These are phyloP conservation scores for Prunus mira DNA, from an alignment of 306 rosid species.

Conservation along the genomic window DNA sequence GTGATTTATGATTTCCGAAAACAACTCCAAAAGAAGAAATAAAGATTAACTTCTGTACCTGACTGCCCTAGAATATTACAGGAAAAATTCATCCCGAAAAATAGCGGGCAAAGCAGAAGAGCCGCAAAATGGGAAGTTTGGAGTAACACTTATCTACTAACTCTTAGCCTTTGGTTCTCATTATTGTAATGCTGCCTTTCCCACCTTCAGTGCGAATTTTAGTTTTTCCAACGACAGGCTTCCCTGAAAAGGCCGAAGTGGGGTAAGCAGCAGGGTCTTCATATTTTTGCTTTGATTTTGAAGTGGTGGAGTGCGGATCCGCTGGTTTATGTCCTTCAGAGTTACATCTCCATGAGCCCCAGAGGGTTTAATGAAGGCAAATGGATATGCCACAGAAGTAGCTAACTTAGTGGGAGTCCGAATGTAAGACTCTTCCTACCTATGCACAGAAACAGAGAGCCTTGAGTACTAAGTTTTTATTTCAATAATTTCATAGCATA, in stretches of 20 bases:
- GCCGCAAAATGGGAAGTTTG: slow-evolving; percentile 16
- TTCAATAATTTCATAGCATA: slow-evolving; percentile 5
- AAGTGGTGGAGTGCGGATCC: slow-evolving; percentile 69
- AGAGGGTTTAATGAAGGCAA: slow-evolving; percentile 80
- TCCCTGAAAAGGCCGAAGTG: slow-evolving; percentile 91
- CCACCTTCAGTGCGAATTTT: slow-evolving; percentile 89
- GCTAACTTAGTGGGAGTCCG: slow-evolving; percentile 64
- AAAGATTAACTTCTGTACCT: slow-evolving; percentile 31
- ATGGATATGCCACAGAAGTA: slow-evolving; percentile 88
- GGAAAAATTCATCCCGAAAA: slow-evolving; percentile 29
- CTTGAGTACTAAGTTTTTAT: slow-evolving; percentile 17
- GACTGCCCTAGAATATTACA: slow-evolving; percentile 34
- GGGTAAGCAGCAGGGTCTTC: slow-evolving; percentile 70
- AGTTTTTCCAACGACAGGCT: slow-evolving; percentile 90
- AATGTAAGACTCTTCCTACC: slow-evolving; percentile 73
- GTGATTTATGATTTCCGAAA: slow-evolving; percentile 29
- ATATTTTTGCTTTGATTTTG: slow-evolving; percentile 39
- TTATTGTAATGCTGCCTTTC: slow-evolving; percentile 96
- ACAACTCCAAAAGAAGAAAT: slow-evolving; percentile 8
- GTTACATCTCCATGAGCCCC: slow-evolving; percentile 84
- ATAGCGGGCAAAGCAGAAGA: slow-evolving; percentile 22
- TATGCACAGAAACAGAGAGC: slow-evolving; percentile 33
- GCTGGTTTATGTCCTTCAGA: slow-evolving; percentile 88
- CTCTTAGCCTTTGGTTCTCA: slow-evolving; percentile 87
- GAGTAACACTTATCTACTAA: slow-evolving; percentile 16